Evolutionary conservation across 805 yeast genomes (phyloP).

Genomic region (Geotrichum ghanense): DNA sequence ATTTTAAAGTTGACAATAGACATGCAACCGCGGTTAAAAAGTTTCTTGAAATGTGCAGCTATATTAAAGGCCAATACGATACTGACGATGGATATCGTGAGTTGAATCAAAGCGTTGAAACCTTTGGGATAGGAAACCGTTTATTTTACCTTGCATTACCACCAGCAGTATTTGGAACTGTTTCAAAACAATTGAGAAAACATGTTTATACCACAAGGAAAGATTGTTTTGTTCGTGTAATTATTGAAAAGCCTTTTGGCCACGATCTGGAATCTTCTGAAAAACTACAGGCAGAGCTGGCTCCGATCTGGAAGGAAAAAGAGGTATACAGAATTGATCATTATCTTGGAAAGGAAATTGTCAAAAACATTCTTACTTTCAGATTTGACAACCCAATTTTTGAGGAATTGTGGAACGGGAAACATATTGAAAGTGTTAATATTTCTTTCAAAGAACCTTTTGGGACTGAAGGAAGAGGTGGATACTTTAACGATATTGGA

Average conservation of each 20-base stretch:
- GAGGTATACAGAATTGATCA: conserved; percentile 95
- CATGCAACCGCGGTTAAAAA: conserved; percentile 34
- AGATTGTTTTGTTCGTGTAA: conserved; percentile 64
- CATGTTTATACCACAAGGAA: conserved; percentile 44
- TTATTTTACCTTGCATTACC: conserved; percentile 90
- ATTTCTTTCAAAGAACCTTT: conserved; percentile 95
- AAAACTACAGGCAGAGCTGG: conserved; percentile 60
- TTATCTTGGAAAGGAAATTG: conserved; percentile 96
- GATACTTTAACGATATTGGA: conserved; percentile 91
- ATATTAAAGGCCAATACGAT: conserved; percentile 75
- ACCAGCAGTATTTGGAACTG: conserved; percentile 79
- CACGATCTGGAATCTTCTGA: conserved; percentile 74
- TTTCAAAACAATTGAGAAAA: conserved; percentile 61
- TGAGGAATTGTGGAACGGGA: conserved; percentile 80
- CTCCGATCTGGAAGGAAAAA: conserved; percentile 82
- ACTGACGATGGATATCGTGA: conserved; percentile 56
- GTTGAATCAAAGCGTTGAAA: conserved; percentile 43
- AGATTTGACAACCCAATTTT: conserved; percentile 87
- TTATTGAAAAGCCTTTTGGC: conserved; percentile 96
- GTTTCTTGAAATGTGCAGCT: conserved; percentile 55
- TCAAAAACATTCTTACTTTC: conserved; percentile 78
- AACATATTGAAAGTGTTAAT: conserved; percentile 70
- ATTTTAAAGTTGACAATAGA: conserved; percentile 43
- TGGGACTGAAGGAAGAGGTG: conserved; percentile 98
- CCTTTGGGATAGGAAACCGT: conserved; percentile 65